Base-by-base conservation (phyloP, 2,329 filamentous ascomycete genomes). In the Nigrospora oryzae region DNA sequence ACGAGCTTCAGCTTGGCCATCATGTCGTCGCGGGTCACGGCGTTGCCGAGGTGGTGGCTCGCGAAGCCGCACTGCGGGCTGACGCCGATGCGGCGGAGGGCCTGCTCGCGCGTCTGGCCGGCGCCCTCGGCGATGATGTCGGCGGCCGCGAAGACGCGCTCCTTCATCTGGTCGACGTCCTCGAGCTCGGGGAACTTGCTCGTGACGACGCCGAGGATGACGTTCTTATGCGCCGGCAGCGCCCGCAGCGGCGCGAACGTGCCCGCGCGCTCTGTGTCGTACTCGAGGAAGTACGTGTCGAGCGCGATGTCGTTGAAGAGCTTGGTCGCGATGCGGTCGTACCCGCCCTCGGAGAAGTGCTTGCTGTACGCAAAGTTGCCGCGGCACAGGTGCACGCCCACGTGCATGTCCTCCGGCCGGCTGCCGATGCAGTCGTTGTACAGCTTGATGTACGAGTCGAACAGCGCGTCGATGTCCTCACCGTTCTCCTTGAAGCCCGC, bases 21-120 rank as follows among this genome's bases (percentile, higher is more conserved):
- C 82, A 89, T 85, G 51, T 86, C 84, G 36, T 86, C 76, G 50
- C 77, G 72, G 23, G 73, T 77, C 46, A 90, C 70, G 19, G 79
- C 73, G 59, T 90, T 88, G 0, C 85, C 86, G 54, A 79, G 79
- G 51, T 83, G 79, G 59, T 90, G 85, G 41, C 81, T 86, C 23
- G 84, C 86, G 61, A 86, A 86, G 3, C 82, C 83, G 59, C 83
- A 86, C 65, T 88, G 84, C 0, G 84, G 83, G 57, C 79, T 84
- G n/a, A 87, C 76, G 37, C 75, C 72, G 37, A 89, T 67, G 52
- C 82, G 75, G 63, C 82, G 73, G 11, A 90, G 66, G 0, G 84
- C 84, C 60, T 87, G 75, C 60, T 86, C 76, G 39, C 73, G 70
- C 5, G 70, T 77, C 64, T 86, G 73, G 3, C 76, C 77, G 36